phyloP scores from a whole-genome alignment of 1,284 basidiomycete genomes.

The Wolfiporia cocos region DNA sequence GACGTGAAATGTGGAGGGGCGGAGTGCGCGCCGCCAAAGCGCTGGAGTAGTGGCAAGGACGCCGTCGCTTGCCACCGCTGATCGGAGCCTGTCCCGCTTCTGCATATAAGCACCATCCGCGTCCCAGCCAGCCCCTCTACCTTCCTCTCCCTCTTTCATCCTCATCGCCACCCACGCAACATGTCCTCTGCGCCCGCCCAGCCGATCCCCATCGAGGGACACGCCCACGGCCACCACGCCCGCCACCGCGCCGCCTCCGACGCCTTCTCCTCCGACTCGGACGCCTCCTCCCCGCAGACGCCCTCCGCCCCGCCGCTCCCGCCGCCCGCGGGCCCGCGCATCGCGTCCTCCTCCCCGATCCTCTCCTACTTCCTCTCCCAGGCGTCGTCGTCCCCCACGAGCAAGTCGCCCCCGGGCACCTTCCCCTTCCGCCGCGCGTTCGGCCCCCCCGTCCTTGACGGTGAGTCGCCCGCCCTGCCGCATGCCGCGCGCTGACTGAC shows the following conservation, averaged over 20 bases:
- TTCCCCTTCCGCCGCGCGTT: conserved; percentile 49
- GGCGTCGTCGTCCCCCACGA: conserved; percentile 38
- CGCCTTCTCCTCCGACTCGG: conserved; percentile 46
- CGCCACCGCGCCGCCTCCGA: conserved; percentile 42
- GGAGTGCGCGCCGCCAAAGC: too few relatives aligned
- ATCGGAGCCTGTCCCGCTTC: conserved; percentile 8
- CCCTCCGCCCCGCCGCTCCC: conserved; percentile 42
- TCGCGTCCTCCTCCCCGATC: conserved; percentile 50
- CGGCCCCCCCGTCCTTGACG: conserved; percentile 54
- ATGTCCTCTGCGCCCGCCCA: conserved; percentile 34
- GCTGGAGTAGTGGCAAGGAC: too few relatives aligned
- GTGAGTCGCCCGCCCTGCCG: conserved; percentile 26
- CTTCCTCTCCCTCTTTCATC: neutral
- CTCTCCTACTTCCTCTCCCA: conserved; percentile 62
- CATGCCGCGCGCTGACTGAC: neutral
- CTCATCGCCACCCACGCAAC: neutral
- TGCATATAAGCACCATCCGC: conserved; percentile 4
- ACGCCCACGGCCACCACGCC: conserved; percentile 14
- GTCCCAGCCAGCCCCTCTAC: neutral
- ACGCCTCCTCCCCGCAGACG: conserved; percentile 42
- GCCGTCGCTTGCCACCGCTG: too few relatives aligned
- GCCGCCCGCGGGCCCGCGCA: conserved; percentile 37
- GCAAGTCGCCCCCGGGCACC: conserved; percentile 33
- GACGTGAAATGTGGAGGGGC: too few relatives aligned
- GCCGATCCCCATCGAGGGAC: conserved; percentile 61